Evolutionary conservation across 208 protist species (phyloP).

Genomic region (Trypanosomatidae sp.): DNA sequence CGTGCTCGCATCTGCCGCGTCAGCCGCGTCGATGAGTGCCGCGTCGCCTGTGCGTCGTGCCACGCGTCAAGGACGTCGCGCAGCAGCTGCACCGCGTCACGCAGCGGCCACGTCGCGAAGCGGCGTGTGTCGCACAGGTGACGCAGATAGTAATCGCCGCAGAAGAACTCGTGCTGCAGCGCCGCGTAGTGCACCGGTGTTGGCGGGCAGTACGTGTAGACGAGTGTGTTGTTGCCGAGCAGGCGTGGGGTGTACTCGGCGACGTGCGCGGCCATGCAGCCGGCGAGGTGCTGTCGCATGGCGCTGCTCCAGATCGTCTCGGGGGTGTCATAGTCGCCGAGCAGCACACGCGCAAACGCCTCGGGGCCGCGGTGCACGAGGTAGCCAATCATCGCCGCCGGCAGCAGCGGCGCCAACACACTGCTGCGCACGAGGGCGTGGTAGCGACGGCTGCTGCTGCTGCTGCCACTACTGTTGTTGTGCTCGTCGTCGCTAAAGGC

Average conservation of each 20-base stretch:
- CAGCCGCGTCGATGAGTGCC: too few species aligned
- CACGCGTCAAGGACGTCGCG: conserved; percentile 79
- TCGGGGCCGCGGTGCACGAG: conserved; percentile 85
- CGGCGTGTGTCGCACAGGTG: conserved; percentile 85
- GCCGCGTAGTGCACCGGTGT: conserved; percentile 72
- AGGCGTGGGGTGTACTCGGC: conserved; percentile 89
- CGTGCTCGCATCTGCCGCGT: conserved; percentile 37
- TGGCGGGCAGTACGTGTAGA: conserved; percentile 92
- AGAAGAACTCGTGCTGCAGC: conserved; percentile 90
- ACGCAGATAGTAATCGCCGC: conserved; percentile 89
- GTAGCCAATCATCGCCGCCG: conserved; percentile 90
- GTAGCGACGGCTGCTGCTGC: too few species aligned
- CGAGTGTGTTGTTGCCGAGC: conserved; percentile 67
- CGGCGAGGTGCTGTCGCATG: conserved; percentile 86
- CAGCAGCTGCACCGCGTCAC: conserved; percentile 73
- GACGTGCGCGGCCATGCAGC: conserved; percentile 88
- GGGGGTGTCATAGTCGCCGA: conserved; percentile 91
- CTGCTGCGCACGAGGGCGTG: conserved; percentile 51
- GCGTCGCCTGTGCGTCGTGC: conserved; percentile 75
- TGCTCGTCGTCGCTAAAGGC: too few species aligned
- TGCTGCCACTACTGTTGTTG: conserved; percentile 41
- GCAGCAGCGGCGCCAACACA: conserved; percentile 81
- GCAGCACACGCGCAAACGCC: conserved; percentile 84
- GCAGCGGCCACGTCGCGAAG: conserved; percentile 90
- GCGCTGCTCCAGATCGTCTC: conserved; percentile 90